Base-by-base conservation (phyloP, 345 rosid species). In the Populus pruinosa region DNA sequence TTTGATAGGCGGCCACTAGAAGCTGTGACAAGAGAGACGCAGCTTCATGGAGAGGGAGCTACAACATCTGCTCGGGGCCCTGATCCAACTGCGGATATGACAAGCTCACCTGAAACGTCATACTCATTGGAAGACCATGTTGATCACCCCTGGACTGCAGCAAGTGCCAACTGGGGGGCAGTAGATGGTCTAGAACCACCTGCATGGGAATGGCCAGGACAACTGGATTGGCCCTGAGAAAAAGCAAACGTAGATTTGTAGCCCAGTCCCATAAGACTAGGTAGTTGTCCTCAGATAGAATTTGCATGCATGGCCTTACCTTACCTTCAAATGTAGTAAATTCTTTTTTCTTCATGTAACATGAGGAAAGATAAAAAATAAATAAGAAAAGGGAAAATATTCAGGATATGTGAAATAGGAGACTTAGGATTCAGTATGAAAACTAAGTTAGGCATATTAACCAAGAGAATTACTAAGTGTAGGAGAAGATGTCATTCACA, bases 1-100 rank as follows among this genome's bases (percentile, higher is more conserved):
- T 95, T 93, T 73, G 99, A 95, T 69, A 90, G 98, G 71, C 99
- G 99, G 70, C 99, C 99, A 5, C 80, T 78, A 20, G 93, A 80
- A 85, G 69, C 59, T 33, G 74, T 68, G 70, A 73, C 81, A 41
- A 73, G 81, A 74, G 86, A 67, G 78, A 59, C 67, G 68, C 81
- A 75, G 50, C 74, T 77, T 75, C 75, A 29, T 23, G 82, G 69
- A 41, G 80, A 78, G 31, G 75, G 55, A 44, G 87, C 87, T 59
- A 77, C 79, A 56, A 66, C 87, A 76, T 81, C 89, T 53, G 56
- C 76, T 76, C 79, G 66, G 63, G 73, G 71, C 43, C 70, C 71
- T 33, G 5, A 33, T 39, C 61, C 14, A 41, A 65, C 41, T 67
- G 80, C n/a, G 69, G 83, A 85, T 66, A 76, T 59, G 56, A 74